Conservation (phyloP, 305 asterid species). For the Solanum hybrid region DNA sequence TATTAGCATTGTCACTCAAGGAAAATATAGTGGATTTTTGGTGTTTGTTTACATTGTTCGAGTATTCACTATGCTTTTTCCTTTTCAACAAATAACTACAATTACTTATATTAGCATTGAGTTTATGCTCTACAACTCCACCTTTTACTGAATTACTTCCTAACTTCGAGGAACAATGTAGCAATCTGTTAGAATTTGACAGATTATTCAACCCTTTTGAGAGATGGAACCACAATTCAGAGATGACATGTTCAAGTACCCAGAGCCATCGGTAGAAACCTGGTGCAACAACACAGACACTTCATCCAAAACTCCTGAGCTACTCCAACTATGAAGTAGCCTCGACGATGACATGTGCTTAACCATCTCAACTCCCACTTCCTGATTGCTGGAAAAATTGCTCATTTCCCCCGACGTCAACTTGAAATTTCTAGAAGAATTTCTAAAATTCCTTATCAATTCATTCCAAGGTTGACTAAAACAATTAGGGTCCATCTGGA, state of each 20-base stretch:
- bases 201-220: neutral
- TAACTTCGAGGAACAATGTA: neutral
- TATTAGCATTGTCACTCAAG: neutral
- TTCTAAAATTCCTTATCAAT: neutral
- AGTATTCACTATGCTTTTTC: neutral
- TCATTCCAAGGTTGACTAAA: neutral
- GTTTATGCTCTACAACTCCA: neutral
- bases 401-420: neutral
- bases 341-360: neutral
- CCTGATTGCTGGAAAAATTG: too few relatives aligned
- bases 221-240: neutral
- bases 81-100: neutral
- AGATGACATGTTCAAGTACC: neutral
- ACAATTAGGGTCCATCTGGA: neutral
- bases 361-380: neutral
- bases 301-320: too few relatives aligned
- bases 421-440: neutral
- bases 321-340: neutral
- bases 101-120: too few relatives aligned
- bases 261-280: neutral
- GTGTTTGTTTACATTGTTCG: neutral
- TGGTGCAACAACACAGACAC: neutral
- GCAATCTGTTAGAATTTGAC: neutral
- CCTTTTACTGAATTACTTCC: neutral
- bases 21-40: neutral